Conservation (phyloP, 768 basidiomycete species). For the Trametes meyenii region DNA sequence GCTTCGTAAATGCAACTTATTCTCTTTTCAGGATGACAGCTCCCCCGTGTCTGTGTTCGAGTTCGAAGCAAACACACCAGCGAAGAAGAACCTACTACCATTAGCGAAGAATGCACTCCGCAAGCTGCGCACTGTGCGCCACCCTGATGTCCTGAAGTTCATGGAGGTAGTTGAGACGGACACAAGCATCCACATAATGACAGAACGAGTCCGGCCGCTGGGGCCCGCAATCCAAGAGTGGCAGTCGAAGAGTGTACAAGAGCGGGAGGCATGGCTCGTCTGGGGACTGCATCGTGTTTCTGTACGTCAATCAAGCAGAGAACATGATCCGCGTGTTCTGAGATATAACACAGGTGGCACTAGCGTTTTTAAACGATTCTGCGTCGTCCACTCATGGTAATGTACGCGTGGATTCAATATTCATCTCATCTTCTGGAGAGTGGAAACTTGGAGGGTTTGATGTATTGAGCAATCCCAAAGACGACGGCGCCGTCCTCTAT, state of each 20-base stretch:
- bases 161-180: constrained; percentile 94
- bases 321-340: background rate
- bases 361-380: constrained; percentile 88
- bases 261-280: constrained; percentile 84
- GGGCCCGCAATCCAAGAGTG: constrained; percentile 61
- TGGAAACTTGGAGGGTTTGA: constrained; percentile 98
- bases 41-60: constrained; percentile 88
- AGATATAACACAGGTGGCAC: constrained; percentile 62
- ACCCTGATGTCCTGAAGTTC: constrained; percentile 96
- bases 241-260: constrained; percentile 61
- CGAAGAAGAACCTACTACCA: constrained; percentile 60
- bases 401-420: constrained; percentile 73
- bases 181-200: constrained; percentile 86
- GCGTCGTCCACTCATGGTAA: constrained; percentile 84
- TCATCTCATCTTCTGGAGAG: constrained; percentile 91
- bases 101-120: constrained; percentile 89
- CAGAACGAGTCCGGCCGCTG: constrained; percentile 87
- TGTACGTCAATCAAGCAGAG: constrained; percentile 48
- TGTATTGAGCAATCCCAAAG: constrained; percentile 79
- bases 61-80: constrained; percentile 73
- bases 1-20: constrained; percentile 16
- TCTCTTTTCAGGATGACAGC: constrained; percentile 74
- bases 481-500: constrained; percentile 77
- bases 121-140: constrained; percentile 87
- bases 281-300: constrained; percentile 94